Percentiles rank a stretch among this genome's conserved stretches.
These are phyloP conservation scores for Epithemia pelagica DNA, from an alignment of 108 stramenopile species.

Conservation along the genomic window DNA sequence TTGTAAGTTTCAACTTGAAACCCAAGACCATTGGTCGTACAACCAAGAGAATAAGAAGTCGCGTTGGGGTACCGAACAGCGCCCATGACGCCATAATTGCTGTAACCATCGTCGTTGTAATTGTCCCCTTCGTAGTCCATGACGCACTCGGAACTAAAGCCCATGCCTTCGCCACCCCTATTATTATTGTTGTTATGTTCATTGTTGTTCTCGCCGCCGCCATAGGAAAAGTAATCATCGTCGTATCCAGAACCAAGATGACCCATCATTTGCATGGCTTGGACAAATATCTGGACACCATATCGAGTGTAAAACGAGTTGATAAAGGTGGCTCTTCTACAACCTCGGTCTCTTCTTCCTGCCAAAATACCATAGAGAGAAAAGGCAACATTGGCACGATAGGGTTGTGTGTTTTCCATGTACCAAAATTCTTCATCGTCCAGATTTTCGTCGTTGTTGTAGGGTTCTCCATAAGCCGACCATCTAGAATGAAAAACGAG, in stretches of 20 bases:
- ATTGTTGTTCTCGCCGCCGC: not conserved
- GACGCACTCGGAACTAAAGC: not conserved
- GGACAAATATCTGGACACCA: slow-evolving; percentile 18
- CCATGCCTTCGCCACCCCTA: not conserved
- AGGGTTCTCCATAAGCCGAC: slow-evolving; percentile 6
- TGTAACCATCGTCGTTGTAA: not conserved
- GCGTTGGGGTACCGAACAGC: not conserved
- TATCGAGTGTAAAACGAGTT: slow-evolving; percentile 37
- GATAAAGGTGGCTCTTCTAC: slow-evolving; percentile 20
- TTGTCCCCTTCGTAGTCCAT: not conserved
- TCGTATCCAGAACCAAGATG: not conserved
- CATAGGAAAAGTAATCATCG: not conserved
- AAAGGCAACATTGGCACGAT: slow-evolving; percentile 37
- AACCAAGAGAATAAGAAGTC: not conserved
- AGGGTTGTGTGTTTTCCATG: slow-evolving; percentile 14
- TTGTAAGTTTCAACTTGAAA: not conserved
- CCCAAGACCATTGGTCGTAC: not conserved
- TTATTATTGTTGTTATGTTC: too few species aligned
- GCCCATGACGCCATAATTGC: not conserved
- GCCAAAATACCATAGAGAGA: slow-evolving; percentile 23
- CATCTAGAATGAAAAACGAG: not conserved
- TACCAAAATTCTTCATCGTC: slow-evolving; percentile 23
- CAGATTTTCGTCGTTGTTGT: slow-evolving; percentile 10
- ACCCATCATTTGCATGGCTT: not conserved
- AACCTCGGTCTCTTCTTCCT: slow-evolving; percentile 2